phyloP scores from a whole-genome alignment of 371 early-diverging fungal species.

The Dichotomocladium elegans region DNA sequence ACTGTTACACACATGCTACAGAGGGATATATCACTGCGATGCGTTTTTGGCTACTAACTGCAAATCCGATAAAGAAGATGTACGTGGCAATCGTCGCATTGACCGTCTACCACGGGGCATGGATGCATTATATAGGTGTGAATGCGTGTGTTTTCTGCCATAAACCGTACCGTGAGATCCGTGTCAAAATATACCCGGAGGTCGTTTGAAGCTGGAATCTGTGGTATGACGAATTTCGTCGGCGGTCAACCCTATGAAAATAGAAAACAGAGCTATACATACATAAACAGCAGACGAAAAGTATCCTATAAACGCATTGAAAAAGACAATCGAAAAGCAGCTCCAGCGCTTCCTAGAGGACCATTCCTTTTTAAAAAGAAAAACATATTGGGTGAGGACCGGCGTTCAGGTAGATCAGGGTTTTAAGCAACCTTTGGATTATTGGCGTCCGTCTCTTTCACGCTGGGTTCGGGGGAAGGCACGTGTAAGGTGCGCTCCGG shows the following conservation, averaged over 20 bases:
- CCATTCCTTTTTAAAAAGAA: conserved; percentile 26
- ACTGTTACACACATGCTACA: neutral
- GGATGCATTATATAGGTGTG: no score
- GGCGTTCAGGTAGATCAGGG: no score
- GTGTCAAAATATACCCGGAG: conserved; percentile 16
- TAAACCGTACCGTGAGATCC: conserved; percentile 10
- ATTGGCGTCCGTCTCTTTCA: neutral
- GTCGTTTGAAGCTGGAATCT: conserved; percentile 34
- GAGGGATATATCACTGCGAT: no score
- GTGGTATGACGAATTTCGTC: neutral
- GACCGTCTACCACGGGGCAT: conserved; percentile 6
- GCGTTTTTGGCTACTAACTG: conserved; percentile 6
- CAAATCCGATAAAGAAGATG: conserved; percentile 11
- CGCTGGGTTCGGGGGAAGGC: no score
- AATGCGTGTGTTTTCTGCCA: no score
- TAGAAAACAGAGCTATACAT: no score
- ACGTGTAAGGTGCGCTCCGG: no score
- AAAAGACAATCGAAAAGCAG: conserved; percentile 17
- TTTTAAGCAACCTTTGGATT: neutral
- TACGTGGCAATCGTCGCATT: conserved; percentile 20
- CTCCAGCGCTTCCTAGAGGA: conserved; percentile 16
- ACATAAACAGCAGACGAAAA: conserved; percentile 36
- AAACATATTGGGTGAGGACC: no score
- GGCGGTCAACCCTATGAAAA: no score
- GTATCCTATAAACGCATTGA: conserved; percentile 29